Evolutionary conservation across 768 basidiomycete species (phyloP).

Genomic region (Coprinellus aureogranulatus): DNA sequence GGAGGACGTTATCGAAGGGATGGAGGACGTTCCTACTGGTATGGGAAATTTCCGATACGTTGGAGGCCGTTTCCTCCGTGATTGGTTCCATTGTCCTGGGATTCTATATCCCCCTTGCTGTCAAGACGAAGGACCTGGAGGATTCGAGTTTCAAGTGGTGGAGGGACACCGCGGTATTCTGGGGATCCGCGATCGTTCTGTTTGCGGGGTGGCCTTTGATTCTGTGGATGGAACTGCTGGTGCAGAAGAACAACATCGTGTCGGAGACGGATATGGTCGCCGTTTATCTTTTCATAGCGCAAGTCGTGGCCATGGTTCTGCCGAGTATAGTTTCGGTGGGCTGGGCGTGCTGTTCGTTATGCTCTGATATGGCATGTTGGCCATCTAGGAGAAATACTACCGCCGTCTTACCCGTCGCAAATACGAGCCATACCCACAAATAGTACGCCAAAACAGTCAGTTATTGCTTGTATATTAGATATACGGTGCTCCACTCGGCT

Average conservation of each 20-base stretch:
- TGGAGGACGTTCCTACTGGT: constrained; percentile 11
- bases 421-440: no score
- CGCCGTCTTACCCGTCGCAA: no score
- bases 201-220: constrained; percentile 6
- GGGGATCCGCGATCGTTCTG: neutral
- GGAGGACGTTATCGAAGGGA: constrained; percentile 9
- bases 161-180: neutral
- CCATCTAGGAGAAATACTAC: no score
- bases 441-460: no score
- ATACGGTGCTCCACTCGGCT: no score
- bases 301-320: constrained; percentile 3
- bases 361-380: no score
- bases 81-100: neutral
- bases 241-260: constrained; percentile 12
- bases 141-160: neutral
- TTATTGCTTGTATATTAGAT: no score
- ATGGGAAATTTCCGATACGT: constrained; percentile 9
- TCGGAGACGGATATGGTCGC: constrained; percentile 14
- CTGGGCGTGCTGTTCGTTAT: neutral
- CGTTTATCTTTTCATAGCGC: constrained; percentile 9
- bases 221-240: constrained; percentile 11
- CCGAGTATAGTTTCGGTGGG: neutral
- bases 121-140: neutral
- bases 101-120: neutral
- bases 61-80: neutral